These are phyloP conservation scores for Carex parvula DNA, from an alignment of 176 grass and related monocot species.

Conservation along the genomic window DNA sequence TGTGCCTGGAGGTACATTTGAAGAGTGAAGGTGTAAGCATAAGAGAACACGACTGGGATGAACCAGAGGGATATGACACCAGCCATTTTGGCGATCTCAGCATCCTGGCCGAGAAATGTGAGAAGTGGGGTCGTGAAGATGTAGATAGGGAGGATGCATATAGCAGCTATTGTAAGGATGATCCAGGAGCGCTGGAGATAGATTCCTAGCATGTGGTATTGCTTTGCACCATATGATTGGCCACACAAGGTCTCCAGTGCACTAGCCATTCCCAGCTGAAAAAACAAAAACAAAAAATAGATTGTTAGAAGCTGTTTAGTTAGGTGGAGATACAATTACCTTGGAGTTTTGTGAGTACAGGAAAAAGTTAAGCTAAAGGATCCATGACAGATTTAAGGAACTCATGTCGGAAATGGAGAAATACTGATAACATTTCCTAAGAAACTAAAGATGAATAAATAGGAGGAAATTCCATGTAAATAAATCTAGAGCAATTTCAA, in stretches of 20 bases:
- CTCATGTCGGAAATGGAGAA: background rate
- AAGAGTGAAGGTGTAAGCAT: slow-evolving; percentile 49
- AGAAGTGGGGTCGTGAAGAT: slow-evolving; percentile 58
- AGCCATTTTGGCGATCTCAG: slow-evolving; percentile 34
- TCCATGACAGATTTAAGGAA: background rate
- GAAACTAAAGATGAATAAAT: background rate
- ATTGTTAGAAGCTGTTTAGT: background rate
- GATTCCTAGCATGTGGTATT: slow-evolving; percentile 71
- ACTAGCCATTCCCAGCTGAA: slow-evolving; percentile 73
- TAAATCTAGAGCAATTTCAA: background rate
- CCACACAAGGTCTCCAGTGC: slow-evolving; percentile 75
- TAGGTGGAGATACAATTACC: background rate
- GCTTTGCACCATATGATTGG: slow-evolving; percentile 55
- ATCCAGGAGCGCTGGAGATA: slow-evolving; percentile 77
- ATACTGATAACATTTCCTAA: background rate
- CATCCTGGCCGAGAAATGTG: slow-evolving; percentile 49
- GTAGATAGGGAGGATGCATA: slow-evolving; percentile 42
- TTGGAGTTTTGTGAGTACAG: background rate
- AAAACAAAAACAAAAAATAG: background rate
- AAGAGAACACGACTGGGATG: slow-evolving; percentile 64
- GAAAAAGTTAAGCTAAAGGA: background rate
- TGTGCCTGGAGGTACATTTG: slow-evolving; percentile 89
- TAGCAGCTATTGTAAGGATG: slow-evolving; percentile 32
- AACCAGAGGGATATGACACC: slow-evolving; percentile 54
- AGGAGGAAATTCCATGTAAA: background rate